These are phyloP conservation scores for Baudoinia panamericana DNA, from an alignment of 495 filamentous ascomycete species.

Conservation along the genomic window DNA sequence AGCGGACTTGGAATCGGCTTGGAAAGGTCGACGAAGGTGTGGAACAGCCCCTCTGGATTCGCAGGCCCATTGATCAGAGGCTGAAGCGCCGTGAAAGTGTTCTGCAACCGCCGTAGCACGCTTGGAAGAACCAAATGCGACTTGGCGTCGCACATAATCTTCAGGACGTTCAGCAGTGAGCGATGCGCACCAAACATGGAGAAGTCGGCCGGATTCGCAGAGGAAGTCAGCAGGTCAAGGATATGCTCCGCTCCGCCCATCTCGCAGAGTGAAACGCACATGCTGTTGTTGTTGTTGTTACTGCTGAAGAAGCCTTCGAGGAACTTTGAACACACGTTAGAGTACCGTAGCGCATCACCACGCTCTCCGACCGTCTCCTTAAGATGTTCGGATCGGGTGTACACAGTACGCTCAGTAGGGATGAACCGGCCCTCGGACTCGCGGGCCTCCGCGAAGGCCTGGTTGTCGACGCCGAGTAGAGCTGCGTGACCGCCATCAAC, in stretches of 20 bases:
- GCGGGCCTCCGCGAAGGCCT: background rate
- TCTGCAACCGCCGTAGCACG: constrained; percentile 58
- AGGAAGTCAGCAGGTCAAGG: constrained; percentile 68
- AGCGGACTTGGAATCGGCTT: constrained; percentile 3
- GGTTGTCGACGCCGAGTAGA: constrained; percentile 1
- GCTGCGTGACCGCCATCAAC: constrained; percentile 38
- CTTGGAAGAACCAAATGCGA: constrained; percentile 72
- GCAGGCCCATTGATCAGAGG: constrained; percentile 45
- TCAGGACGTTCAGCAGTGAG: constrained; percentile 57
- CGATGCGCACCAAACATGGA: constrained; percentile 50
- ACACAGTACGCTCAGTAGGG: constrained; percentile 5
- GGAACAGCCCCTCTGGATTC: constrained; percentile 46
- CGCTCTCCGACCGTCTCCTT: constrained; percentile 20
- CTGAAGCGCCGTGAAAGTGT: constrained; percentile 50
- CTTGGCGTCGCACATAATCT: constrained; percentile 68
- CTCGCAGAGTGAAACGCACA: constrained; percentile 64
- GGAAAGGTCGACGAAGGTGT: constrained; percentile 39
- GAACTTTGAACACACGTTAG: constrained; percentile 36
- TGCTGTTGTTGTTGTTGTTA: constrained; percentile 50
- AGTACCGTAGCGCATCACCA: constrained; percentile 7
- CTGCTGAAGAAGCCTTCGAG: constrained; percentile 68
- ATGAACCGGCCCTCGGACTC: background rate
- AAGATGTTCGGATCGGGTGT: constrained; percentile 10
- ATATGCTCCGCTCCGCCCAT: constrained; percentile 69
- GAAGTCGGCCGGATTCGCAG: constrained; percentile 65